These are phyloP conservation scores for Coniella lustricola DNA, from an alignment of 2,329 filamentous ascomycete species.

Conservation along the genomic window DNA sequence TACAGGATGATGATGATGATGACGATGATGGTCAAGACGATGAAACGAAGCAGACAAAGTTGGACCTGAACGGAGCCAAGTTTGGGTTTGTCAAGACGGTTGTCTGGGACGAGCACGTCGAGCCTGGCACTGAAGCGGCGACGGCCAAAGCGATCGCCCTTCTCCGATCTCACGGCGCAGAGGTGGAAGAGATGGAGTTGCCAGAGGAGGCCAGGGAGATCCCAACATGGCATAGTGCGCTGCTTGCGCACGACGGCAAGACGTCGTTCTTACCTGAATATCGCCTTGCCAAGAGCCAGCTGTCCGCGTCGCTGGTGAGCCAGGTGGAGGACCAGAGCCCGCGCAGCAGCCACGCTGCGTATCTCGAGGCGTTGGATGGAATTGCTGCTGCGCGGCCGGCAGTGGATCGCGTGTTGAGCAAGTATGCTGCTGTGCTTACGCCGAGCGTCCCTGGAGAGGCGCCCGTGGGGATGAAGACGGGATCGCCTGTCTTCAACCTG, in stretches of 20 bases:
- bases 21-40: too few relatives aligned
- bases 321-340: conserved; percentile 43
- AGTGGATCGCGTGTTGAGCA: conserved; percentile 43
- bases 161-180: conserved; percentile 40
- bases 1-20: conserved; percentile 41
- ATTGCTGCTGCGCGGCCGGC: conserved; percentile 46
- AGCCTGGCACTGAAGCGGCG: conserved; percentile 24
- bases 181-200: conserved; percentile 49
- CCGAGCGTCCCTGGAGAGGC: conserved; percentile 56
- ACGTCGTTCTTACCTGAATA: conserved; percentile 50
- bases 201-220: conserved; percentile 41
- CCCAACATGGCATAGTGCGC: conserved; percentile 43
- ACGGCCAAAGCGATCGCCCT: conserved; percentile 33
- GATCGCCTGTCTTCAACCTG: conserved; percentile 43
- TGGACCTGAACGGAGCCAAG: conserved; percentile 9
- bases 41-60: not conserved
- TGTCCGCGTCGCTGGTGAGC: conserved; percentile 36
- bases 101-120: conserved; percentile 2
- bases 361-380: conserved; percentile 48
- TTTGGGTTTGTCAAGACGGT: conserved; percentile 11
- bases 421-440: conserved; percentile 49
- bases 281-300: conserved; percentile 35
- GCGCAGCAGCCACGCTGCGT: conserved; percentile 35
- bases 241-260: conserved; percentile 46
- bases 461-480: conserved; percentile 48